Evolutionary conservation across 805 yeast genomes (phyloP).

Genomic region (Candida oleophila): DNA sequence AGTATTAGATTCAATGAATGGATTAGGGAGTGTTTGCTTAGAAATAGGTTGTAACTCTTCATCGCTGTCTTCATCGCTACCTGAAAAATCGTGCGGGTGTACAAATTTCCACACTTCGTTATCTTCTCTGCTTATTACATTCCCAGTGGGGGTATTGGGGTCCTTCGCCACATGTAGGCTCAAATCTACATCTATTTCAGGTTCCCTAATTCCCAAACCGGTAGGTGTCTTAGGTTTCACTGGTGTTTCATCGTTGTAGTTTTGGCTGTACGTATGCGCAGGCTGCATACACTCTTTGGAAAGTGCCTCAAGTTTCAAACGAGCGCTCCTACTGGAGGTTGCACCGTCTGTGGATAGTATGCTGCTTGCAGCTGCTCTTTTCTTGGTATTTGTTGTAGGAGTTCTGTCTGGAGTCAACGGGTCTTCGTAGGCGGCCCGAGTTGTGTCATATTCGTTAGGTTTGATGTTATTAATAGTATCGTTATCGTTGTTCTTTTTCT

Average conservation of each 20-base stretch:
- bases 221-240: conserved; percentile 1
- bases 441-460: too few species aligned
- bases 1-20: not conserved
- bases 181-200: conserved; percentile 1
- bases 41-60: not conserved
- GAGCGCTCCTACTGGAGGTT: not conserved
- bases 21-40: not conserved
- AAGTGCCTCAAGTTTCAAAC: conserved; percentile 1
- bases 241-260: not conserved
- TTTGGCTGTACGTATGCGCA: not conserved
- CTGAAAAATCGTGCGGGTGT: not conserved
- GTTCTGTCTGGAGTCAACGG: not conserved
- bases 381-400: not conserved
- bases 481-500: not conserved
- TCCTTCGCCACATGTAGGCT: conserved; percentile 2
- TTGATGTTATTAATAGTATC: too few species aligned
- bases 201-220: conserved; percentile 3
- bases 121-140: not conserved
- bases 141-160: conserved; percentile 1
- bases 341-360: not conserved
- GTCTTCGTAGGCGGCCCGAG: not conserved
- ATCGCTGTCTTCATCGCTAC: not conserved
- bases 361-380: not conserved
- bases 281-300: not conserved
- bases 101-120: not conserved